These are phyloP conservation scores for Danielia reshetovae DNA, from an alignment of 805 yeast genomes.

Conservation along the genomic window DNA sequence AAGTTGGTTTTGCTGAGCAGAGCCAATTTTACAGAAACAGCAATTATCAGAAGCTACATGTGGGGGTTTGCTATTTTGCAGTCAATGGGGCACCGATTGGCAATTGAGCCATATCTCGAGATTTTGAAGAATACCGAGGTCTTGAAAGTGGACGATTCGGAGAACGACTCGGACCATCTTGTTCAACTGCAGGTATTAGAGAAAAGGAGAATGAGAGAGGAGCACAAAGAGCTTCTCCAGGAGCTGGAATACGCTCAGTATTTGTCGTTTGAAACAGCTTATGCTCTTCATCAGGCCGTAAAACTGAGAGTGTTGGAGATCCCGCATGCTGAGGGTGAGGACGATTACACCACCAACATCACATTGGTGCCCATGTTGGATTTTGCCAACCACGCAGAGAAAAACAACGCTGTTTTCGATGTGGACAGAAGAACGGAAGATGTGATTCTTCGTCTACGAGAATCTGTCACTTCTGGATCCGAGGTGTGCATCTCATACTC, in stretches of 20 bases:
- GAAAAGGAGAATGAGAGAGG: conserved; percentile 4
- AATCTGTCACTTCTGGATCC: conserved; percentile 2
- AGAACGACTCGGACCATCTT: conserved; percentile 2
- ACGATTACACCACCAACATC: conserved; percentile 45
- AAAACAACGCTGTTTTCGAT: conserved; percentile 50
- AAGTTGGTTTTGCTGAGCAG: conserved; percentile 5
- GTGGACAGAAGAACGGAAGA: conserved; percentile 45
- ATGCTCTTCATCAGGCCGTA: conserved; percentile 42
- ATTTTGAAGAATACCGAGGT: conserved; percentile 9
- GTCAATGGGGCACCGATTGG: neutral
- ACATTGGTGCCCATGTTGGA: conserved; percentile 66
- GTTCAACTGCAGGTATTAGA: conserved; percentile 4
- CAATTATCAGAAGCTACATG: conserved; percentile 12
- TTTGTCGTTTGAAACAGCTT: conserved; percentile 19
- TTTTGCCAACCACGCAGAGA: conserved; percentile 57
- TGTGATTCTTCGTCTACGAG: conserved; percentile 31
- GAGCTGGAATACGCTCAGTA: neutral
- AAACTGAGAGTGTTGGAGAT: conserved; percentile 62
- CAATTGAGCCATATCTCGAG: conserved; percentile 7
- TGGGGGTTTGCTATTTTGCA: conserved; percentile 10
- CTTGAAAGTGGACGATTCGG: conserved; percentile 5
- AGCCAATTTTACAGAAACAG: conserved; percentile 10
- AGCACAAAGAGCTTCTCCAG: conserved; percentile 1
- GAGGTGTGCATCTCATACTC: conserved; percentile 16
- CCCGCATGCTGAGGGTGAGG: conserved; percentile 39